A percentile compares a stretch with the other conserved stretches of the same genome.
phyloP scores from a whole-genome alignment of 1,139 yeast species.

The Nakaseomyces nivariensis region DNA sequence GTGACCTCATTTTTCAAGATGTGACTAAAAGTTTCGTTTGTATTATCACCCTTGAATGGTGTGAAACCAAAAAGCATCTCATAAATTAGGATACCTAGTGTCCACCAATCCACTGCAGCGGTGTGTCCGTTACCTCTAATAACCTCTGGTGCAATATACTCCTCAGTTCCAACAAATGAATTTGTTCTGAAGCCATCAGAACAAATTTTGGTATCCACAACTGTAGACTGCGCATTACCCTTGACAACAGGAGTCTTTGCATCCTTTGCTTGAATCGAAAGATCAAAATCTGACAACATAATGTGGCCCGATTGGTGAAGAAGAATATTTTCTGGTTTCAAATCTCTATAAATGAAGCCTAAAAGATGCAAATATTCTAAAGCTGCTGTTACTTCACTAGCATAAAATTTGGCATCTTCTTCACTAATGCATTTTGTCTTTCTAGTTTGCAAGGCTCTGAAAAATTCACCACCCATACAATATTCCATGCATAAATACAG shows the following conservation, averaged over 20 bases:
- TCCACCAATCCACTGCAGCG: conserved; percentile 99
- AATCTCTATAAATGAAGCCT: conserved; percentile 93
- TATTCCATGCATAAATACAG: conserved; percentile 97
- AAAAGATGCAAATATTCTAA: conserved; percentile 87
- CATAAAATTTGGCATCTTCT: conserved; percentile 84
- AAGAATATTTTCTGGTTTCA: conserved; percentile 89
- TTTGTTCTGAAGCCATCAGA: conserved; percentile 94
- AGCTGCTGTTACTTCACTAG: conserved; percentile 96
- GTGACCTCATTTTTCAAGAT: conserved; percentile 74
- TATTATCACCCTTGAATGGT: conserved; percentile 84
- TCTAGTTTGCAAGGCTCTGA: conserved; percentile 89
- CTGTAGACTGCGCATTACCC: conserved; percentile 20
- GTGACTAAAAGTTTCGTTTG: conserved; percentile 84
- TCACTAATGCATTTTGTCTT: conserved; percentile 80
- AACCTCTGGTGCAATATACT: conserved; percentile 96
- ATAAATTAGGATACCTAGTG: conserved; percentile 79
- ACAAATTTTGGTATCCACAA: conserved; percentile 82
- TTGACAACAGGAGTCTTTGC: conserved; percentile 43
- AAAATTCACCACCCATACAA: conserved; percentile 99
- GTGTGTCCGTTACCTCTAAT: conserved; percentile 96
- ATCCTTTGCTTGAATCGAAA: conserved; percentile 79
- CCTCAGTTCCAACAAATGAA: conserved; percentile 97
- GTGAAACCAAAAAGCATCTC: conserved; percentile 95
- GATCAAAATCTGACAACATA: conserved; percentile 93
- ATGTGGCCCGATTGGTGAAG: conserved; percentile 95